These are phyloP conservation scores for Diaporthe ampelina DNA, from an alignment of 2,329 filamentous ascomycete species.

Conservation along the genomic window DNA sequence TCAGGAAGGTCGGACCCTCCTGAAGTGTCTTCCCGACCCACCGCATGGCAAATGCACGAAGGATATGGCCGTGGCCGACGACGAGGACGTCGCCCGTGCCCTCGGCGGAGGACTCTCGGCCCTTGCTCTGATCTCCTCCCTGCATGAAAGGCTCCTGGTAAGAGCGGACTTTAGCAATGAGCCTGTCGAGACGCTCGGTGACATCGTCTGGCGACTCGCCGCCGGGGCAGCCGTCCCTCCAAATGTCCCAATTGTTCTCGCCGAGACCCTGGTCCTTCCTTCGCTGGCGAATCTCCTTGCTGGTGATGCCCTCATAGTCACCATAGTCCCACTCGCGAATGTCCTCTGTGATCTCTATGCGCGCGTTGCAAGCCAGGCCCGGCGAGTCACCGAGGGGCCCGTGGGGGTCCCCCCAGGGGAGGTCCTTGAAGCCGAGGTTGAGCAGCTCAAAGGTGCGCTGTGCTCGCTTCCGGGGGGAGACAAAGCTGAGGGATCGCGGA, in stretches of 20 bases:
- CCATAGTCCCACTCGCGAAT: slow-evolving; percentile 92
- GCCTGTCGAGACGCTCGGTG: slow-evolving; percentile 76
- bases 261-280: slow-evolving; percentile 69
- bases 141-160: slow-evolving; percentile 75
- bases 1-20: slow-evolving; percentile 81
- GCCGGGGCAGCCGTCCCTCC: slow-evolving; percentile 87
- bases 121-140: slow-evolving; percentile 48
- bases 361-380: slow-evolving; percentile 66
- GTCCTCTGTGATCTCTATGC: slow-evolving; percentile 77
- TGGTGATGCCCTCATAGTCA: slow-evolving; percentile 86
- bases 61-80: slow-evolving; percentile 91
- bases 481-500: slow-evolving; percentile 69
- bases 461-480: slow-evolving; percentile 87
- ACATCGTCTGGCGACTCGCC: slow-evolving; percentile 86
- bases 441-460: slow-evolving; percentile 93
- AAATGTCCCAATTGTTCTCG: slow-evolving; percentile 81
- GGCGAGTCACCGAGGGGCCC: slow-evolving; percentile 53
- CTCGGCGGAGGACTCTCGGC: slow-evolving; percentile 49
- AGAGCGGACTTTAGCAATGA: slow-evolving; percentile 81
- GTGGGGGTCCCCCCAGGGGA: slow-evolving; percentile 81
- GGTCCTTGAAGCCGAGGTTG: slow-evolving; percentile 76
- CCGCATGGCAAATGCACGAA: slow-evolving; percentile 88
- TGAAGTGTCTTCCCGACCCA: slow-evolving; percentile 83
- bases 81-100: slow-evolving; percentile 76
- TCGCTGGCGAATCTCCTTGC: slow-evolving; percentile 73